Evolutionary conservation across 2,329 filamentous ascomycete genomes (phyloP), one percentile per base, ranked within the genome.

Genomic region (Madurella fahalii): DNA sequence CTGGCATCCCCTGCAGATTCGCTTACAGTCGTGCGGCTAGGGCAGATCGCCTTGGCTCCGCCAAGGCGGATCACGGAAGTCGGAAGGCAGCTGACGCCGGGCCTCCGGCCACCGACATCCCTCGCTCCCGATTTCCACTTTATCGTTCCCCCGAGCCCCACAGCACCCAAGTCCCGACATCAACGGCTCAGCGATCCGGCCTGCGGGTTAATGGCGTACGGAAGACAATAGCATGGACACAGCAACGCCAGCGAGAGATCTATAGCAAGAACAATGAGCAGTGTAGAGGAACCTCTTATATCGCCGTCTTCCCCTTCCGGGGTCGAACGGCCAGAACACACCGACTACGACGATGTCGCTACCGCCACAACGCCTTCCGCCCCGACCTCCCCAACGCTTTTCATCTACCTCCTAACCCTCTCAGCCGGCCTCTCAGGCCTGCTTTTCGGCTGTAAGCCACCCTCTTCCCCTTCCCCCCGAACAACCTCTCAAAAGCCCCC

Each of bases 381-480:
- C 37, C 40, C 58, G 7, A 46, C 55, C 39, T 52, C 62, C 7
- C 74, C 77, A 2, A 74, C 79, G 2, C 49, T 75, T 17, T 85
- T 84, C 58, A 75, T 87, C 32, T 81, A 84, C 75, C 66, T 83
- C 13, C 71, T 88, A 58, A 85, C 84, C 3, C 70, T 85, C 47
- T 81, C 83, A 11, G 85, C 85, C 11, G 83, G 84, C 5, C 84
- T 87, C 50, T 85, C 82, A 61, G 85, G 85, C 7, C 72, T 88
- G 1, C 65, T 88, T 0, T 87, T 88, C 71, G 85, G 85, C 64
- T 88, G 84, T 83, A 68, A 63, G 82, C 72, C 16, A 37, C 17
- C 16, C 40, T 13, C 30, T 40, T 32, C 51, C 47, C 63, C 43
- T 60, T 58, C 17, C 18, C 18, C n/a, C 32, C 41, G 54, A 47